A percentile compares a stretch with the other conserved stretches of the same genome.
These are phyloP conservation scores for Rhazya stricta DNA, from an alignment of 257 asterid species.

Conservation along the genomic window DNA sequence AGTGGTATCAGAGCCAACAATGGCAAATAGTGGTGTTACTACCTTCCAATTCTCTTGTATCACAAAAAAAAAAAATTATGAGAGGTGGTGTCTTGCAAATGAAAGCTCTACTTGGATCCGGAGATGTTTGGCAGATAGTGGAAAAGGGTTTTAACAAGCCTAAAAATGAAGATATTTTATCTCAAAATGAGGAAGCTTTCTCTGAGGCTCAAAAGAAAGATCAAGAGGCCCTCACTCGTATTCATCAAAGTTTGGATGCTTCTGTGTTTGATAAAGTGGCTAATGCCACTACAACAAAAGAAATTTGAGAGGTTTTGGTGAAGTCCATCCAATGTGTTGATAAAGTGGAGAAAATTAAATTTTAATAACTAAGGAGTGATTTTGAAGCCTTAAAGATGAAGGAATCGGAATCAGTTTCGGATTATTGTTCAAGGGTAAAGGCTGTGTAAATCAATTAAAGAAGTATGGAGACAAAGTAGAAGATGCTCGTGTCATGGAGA, in stretches of 20 bases:
- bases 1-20: neutral
- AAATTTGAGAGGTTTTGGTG: neutral
- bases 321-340: neutral
- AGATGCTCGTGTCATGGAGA: neutral
- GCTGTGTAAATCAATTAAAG: neutral
- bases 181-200: neutral
- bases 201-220: neutral
- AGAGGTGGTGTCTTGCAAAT: neutral
- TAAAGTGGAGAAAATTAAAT: neutral
- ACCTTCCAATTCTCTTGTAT: neutral
- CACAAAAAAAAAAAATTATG: neutral
- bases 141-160: neutral
- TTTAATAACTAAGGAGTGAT: neutral
- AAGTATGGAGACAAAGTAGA: neutral
- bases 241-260: slow-evolving; percentile 2
- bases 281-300: neutral
- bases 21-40: neutral
- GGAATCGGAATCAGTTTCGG: neutral
- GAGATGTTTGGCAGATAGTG: neutral
- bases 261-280: neutral
- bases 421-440: neutral
- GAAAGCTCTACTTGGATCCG: neutral
- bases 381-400: slow-evolving; percentile 5
- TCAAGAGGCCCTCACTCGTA: neutral
- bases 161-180: neutral